Percentiles rank a stretch among this genome's conserved stretches.
These are phyloP conservation scores for Diaporthe sp. DNA, from an alignment of 2,329 filamentous ascomycete genomes.

Conservation along the genomic window DNA sequence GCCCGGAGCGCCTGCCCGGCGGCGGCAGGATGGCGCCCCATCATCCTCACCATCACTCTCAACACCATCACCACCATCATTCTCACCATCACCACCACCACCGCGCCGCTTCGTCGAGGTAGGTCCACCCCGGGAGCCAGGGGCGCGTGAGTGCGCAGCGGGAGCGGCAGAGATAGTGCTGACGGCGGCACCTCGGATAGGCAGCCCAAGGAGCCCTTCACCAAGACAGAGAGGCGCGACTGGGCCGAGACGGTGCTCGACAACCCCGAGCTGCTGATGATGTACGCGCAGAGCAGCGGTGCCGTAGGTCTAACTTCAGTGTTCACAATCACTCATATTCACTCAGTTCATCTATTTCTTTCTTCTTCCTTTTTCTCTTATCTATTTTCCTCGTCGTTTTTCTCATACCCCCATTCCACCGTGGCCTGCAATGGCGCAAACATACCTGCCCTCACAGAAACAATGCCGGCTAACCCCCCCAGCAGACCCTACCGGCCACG, in stretches of 20 bases:
- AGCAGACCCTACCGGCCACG: constrained; percentile 68
- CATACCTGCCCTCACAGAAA: background rate
- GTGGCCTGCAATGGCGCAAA: background rate
- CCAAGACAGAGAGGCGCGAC: constrained; percentile 59
- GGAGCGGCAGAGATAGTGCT: background rate
- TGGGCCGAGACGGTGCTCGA: constrained; percentile 69
- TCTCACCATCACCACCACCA: constrained; percentile 5
- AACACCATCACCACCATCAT: background rate
- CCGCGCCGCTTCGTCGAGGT: constrained; percentile 15
- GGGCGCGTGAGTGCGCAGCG: background rate
- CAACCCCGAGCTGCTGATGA: constrained; percentile 71
- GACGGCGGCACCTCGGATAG: background rate
- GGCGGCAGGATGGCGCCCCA: background rate
- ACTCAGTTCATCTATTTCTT: background rate
- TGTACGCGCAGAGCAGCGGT: constrained; percentile 67
- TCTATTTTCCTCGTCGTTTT: background rate
- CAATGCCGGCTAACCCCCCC: background rate
- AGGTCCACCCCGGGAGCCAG: background rate
- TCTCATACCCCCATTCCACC: background rate
- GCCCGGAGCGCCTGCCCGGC: constrained; percentile 44
- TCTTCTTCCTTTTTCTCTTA: background rate
- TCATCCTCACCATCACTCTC: background rate
- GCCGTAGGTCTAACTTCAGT: constrained; percentile 60
- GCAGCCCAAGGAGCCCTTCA: constrained; percentile 55
- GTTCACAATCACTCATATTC: background rate